These are phyloP conservation scores for Coemansia sp. DNA, from an alignment of 192 early-diverging fungal species.

Conservation along the genomic window DNA sequence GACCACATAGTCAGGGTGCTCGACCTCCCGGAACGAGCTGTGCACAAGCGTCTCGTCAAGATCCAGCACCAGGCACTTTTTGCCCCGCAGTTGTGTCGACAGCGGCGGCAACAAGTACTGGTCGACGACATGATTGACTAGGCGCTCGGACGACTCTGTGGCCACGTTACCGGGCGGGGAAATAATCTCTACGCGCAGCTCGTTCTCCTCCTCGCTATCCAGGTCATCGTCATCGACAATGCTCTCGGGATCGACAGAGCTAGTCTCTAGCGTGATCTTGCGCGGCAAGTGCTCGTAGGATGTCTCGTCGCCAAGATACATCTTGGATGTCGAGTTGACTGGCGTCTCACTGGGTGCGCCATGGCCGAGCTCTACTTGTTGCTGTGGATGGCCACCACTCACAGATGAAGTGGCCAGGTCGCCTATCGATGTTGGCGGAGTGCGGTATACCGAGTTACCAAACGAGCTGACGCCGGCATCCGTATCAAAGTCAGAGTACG, in stretches of 20 bases:
- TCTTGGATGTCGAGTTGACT: constrained; percentile 42
- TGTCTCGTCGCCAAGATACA: constrained; percentile 46
- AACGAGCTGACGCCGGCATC: constrained; percentile 51
- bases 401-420: constrained; percentile 27
- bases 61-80: constrained; percentile 95
- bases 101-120: constrained; percentile 70
- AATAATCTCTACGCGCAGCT: constrained; percentile 51
- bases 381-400: constrained; percentile 13
- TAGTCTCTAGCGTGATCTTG: constrained; percentile 43
- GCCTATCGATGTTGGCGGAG: constrained; percentile 51
- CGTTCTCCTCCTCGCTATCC: constrained; percentile 44
- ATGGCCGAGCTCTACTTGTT: constrained; percentile 26
- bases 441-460: constrained; percentile 53
- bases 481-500: constrained; percentile 48
- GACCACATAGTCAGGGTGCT: constrained; percentile 87
- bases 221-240: constrained; percentile 34
- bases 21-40: constrained; percentile 81
- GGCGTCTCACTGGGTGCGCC: constrained; percentile 40
- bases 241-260: constrained; percentile 48
- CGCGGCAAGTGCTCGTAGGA: constrained; percentile 45
- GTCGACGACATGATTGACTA: constrained; percentile 41
- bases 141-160: constrained; percentile 49
- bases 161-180: constrained; percentile 53
- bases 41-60: constrained; percentile 98
- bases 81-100: constrained; percentile 64